phyloP scores from a whole-genome alignment of 352 stramenopile genomes.

The Globisporangium abappressorium region DNA sequence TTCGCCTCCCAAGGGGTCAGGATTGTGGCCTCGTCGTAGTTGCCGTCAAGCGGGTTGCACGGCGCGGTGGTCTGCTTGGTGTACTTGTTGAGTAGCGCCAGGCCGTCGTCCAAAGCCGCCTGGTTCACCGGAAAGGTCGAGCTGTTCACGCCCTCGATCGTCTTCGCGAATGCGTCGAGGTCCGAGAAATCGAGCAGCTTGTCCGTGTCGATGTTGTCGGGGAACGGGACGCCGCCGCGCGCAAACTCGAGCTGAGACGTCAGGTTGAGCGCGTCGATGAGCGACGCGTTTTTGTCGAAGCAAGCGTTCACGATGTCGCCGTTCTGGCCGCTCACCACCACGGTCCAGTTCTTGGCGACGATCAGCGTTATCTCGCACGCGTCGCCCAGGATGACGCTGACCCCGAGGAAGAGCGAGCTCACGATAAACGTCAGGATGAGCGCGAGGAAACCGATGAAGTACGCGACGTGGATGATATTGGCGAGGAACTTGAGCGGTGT shows the following conservation, averaged over 20 bases:
- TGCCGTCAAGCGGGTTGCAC: conserved; percentile 15
- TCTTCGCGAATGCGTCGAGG: conserved; percentile 32
- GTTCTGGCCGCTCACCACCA: conserved; percentile 39
- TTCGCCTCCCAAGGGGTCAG: conserved; percentile 38
- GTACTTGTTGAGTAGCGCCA: conserved; percentile 28
- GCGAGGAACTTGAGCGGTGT: conserved; percentile 57
- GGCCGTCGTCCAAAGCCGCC: not conserved
- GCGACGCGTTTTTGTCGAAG: conserved; percentile 52
- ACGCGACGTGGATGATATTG: conserved; percentile 74
- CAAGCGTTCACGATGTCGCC: conserved; percentile 48
- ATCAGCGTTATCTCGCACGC: conserved; percentile 54
- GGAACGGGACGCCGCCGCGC: conserved; percentile 52
- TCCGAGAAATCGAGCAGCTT: conserved; percentile 47
- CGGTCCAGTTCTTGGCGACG: conserved; percentile 51
- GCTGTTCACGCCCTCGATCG: conserved; percentile 20
- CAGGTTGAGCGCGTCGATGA: conserved; percentile 62
- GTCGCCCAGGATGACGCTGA: conserved; percentile 59
- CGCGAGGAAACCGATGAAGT: conserved; percentile 64
- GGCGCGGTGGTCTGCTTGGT: conserved; percentile 17
- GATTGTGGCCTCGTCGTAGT: conserved; percentile 31
- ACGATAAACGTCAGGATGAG: conserved; percentile 66
- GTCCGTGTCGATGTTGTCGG: conserved; percentile 23
- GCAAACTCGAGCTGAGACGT: conserved; percentile 46
- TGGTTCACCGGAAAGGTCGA: conserved; percentile 25
- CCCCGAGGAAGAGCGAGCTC: conserved; percentile 45